phyloP scores from a whole-genome alignment of 2,329 filamentous ascomycete species.

The Alternaria angustiovoidea region DNA sequence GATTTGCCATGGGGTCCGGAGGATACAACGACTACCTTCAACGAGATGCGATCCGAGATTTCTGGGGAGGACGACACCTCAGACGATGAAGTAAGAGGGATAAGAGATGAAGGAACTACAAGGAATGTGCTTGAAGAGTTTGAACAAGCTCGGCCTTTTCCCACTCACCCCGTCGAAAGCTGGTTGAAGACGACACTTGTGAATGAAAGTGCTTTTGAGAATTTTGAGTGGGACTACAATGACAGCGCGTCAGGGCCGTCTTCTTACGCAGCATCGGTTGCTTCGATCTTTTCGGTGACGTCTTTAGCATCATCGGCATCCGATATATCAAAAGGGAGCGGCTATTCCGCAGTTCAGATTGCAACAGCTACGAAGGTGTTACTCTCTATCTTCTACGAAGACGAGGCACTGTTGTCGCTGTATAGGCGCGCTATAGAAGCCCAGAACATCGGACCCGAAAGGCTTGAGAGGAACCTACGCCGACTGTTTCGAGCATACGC shows the following conservation, averaged over 20 bases:
- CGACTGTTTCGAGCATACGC: conserved; percentile 14
- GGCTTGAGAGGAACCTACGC: conserved; percentile 10
- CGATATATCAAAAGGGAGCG: conserved; percentile 7
- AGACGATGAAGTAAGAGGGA: too few relatives aligned
- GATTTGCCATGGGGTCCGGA: too few relatives aligned
- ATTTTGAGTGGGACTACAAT: neutral
- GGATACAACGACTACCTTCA: too few relatives aligned
- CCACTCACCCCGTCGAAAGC: too few relatives aligned
- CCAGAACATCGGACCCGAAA: conserved; percentile 8
- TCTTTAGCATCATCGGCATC: conserved; percentile 12
- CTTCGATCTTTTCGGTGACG: neutral
- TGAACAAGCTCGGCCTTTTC: too few relatives aligned
- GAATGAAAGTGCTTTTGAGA: neutral
- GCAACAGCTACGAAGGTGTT: conserved; percentile 15
- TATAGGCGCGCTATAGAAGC: conserved; percentile 6
- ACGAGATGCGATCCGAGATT: too few relatives aligned
- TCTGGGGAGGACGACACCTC: conserved; percentile 13
- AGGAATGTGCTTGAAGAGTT: too few relatives aligned
- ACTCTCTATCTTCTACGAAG: conserved; percentile 9
- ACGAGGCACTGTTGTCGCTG: conserved; percentile 4
- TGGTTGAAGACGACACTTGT: too few relatives aligned
- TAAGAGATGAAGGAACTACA: too few relatives aligned
- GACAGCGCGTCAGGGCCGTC: neutral
- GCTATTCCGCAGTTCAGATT: conserved; percentile 15
- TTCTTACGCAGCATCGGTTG: conserved; percentile 4